phyloP scores from a whole-genome alignment of 345 rosid species.

The Raphanus sativus region DNA sequence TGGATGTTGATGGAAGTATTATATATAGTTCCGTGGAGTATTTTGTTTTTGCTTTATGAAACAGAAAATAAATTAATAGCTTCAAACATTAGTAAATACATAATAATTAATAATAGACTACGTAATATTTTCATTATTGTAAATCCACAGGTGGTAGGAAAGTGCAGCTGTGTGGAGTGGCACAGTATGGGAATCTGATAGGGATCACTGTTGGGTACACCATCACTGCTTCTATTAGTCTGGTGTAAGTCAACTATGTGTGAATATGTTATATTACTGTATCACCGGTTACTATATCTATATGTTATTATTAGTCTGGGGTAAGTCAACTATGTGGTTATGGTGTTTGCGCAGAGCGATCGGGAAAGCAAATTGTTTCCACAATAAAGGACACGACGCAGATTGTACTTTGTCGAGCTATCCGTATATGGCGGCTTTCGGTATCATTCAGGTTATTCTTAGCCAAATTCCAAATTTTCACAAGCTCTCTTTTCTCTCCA shows the following conservation, averaged over 20 bases:
- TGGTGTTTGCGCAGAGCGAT: background rate
- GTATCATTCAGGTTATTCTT: background rate
- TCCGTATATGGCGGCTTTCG: background rate
- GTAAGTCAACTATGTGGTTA: background rate
- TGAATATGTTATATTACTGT: background rate
- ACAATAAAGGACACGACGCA: background rate
- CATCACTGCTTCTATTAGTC: slow-evolving; percentile 88
- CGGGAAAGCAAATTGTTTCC: background rate
- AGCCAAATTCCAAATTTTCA: background rate
- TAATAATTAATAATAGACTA: slow-evolving; percentile 7
- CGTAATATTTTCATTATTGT: background rate
- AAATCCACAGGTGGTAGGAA: slow-evolving; percentile 52
- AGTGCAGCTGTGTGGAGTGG: slow-evolving; percentile 68
- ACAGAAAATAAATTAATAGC: slow-evolving; percentile 1
- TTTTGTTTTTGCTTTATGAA: slow-evolving; percentile 35
- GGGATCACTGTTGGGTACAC: slow-evolving; percentile 78
- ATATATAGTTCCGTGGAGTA: slow-evolving; percentile 27
- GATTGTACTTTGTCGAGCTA: background rate
- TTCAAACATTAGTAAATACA: background rate
- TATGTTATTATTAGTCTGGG: too few species aligned
- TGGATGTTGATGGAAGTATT: slow-evolving; percentile 8
- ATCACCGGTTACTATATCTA: background rate
- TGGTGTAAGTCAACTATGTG: slow-evolving; percentile 61
- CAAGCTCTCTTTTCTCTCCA: background rate
- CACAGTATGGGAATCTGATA: slow-evolving; percentile 69